phyloP scores from a whole-genome alignment of 106 monocot species.

The Amphibolis antarctica region DNA sequence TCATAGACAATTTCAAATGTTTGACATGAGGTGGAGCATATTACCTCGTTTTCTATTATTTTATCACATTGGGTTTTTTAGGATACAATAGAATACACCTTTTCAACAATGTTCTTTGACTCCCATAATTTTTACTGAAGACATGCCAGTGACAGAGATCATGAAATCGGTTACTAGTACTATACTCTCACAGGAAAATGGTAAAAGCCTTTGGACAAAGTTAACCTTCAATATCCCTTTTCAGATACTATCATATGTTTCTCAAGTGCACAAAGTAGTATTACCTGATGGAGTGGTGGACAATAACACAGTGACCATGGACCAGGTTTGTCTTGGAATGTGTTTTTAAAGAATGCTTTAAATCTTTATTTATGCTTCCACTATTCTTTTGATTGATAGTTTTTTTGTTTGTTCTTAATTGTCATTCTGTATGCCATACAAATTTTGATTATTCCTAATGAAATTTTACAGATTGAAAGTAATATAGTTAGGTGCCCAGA shows the following conservation, averaged over 20 bases:
- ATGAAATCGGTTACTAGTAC: too few species aligned
- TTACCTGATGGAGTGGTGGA: slow-evolving; percentile 81
- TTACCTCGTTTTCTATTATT: too few species aligned
- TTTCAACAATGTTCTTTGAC: too few species aligned
- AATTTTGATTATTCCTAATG: background rate
- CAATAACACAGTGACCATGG: slow-evolving; percentile 58
- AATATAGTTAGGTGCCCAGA: slow-evolving; percentile 96
- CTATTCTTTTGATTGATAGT: background rate
- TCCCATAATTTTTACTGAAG: too few species aligned
- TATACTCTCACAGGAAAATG: background rate
- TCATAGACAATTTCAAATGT: too few species aligned
- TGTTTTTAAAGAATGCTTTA: background rate
- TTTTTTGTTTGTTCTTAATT: background rate
- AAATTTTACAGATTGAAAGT: slow-evolving; percentile 66
- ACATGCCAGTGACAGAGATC: too few species aligned
- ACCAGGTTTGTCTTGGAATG: slow-evolving; percentile 40
- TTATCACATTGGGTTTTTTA: too few species aligned
- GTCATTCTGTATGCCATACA: background rate
- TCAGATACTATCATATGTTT: slow-evolving; percentile 91
- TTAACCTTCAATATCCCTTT: slow-evolving; percentile 1
- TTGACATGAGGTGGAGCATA: too few species aligned
- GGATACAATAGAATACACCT: too few species aligned
- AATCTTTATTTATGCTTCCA: background rate
- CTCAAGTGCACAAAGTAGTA: slow-evolving; percentile 88
- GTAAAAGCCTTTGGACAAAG: background rate